phyloP scores from a whole-genome alignment of 169 alveolate species.

The Plasmodium cynomolgi region DNA sequence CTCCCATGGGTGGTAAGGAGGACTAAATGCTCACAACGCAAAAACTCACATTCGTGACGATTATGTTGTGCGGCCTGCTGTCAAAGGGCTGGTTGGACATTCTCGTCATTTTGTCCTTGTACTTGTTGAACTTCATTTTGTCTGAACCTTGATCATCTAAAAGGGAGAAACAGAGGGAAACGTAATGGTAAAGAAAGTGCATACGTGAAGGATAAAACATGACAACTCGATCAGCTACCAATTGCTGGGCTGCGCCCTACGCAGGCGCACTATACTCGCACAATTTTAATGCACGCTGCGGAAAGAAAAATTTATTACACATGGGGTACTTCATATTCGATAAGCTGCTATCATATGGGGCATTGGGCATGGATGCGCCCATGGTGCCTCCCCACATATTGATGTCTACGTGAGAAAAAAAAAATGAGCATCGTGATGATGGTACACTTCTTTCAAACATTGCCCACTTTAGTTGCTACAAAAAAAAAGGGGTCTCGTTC shows the following conservation, averaged over 20 bases:
- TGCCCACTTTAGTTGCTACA: not conserved
- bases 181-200: not conserved
- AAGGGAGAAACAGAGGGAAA: not conserved
- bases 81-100: conserved; percentile 21
- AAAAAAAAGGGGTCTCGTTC: not conserved
- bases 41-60: conserved; percentile 56
- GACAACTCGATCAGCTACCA: not conserved
- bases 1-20: not conserved
- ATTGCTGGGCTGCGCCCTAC: not conserved
- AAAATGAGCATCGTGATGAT: not conserved
- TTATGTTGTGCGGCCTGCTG: conserved; percentile 57
- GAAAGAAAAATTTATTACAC: conserved; percentile 26
- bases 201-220: not conserved
- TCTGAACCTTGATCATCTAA: conserved; percentile 33
- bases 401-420: not conserved
- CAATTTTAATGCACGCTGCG: not conserved
- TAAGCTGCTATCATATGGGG: not conserved
- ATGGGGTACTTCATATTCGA: conserved; percentile 29
- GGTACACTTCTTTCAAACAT: not conserved
- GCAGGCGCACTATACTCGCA: not conserved
- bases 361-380: conserved; percentile 1
- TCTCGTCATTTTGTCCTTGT: conserved; percentile 26
- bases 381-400: conserved; percentile 29
- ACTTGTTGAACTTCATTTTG: conserved; percentile 27
- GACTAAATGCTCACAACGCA: not conserved